Percentiles rank a stretch among this genome's conserved stretches.
phyloP scores from a whole-genome alignment of 2,329 filamentous ascomycete genomes.

The Talaromyces amestolkiae region DNA sequence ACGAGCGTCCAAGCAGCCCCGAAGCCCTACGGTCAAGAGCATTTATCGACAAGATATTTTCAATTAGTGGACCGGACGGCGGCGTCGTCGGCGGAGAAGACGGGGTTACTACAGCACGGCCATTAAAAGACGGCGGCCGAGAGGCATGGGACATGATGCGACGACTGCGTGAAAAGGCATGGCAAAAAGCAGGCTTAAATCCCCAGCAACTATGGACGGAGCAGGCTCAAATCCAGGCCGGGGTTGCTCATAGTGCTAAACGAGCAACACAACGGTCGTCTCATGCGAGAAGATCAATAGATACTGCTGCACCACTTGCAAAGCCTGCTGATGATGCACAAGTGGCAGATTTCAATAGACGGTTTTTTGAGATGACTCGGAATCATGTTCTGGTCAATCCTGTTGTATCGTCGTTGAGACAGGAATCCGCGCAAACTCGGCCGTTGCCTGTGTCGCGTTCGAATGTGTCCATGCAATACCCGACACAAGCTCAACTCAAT shows the following conservation, averaged over 20 bases:
- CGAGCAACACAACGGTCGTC: background rate
- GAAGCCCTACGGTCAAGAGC: slow-evolving; percentile 47
- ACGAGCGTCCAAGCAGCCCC: slow-evolving; percentile 46
- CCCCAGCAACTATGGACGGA: slow-evolving; percentile 49
- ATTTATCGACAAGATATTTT: slow-evolving; percentile 48
- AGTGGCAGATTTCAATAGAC: slow-evolving; percentile 33
- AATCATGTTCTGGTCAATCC: slow-evolving; percentile 30
- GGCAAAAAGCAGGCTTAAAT: slow-evolving; percentile 49
- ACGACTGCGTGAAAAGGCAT: slow-evolving; percentile 47
- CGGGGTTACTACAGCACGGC: slow-evolving; percentile 43
- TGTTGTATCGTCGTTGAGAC: slow-evolving; percentile 21
- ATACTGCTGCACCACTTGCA: background rate
- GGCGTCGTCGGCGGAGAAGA: slow-evolving; percentile 48
- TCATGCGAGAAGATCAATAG: slow-evolving; percentile 1
- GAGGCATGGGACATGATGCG: slow-evolving; percentile 52
- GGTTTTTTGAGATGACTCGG: slow-evolving; percentile 38
- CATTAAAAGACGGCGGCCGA: slow-evolving; percentile 47
- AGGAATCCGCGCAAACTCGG: slow-evolving; percentile 24
- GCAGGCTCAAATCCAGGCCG: slow-evolving; percentile 43
- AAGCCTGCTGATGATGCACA: background rate
- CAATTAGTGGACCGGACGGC: slow-evolving; percentile 45
- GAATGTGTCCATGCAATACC: slow-evolving; percentile 19
- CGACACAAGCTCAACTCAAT: slow-evolving; percentile 13
- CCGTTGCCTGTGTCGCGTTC: slow-evolving; percentile 23
- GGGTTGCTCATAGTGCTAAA: slow-evolving; percentile 28